These are phyloP conservation scores for Brassica napus DNA, from an alignment of 345 rosid species.

Conservation along the genomic window Da-Ae NC_063447.1:30950501-30951000, in stretches of 20 bases:
- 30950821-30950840: constrained; percentile 10
- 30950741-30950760: constrained; percentile 30
- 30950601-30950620: constrained; percentile 9
- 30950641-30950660: background rate
- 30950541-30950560: constrained; percentile 10
- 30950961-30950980: background rate
- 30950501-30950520: constrained; percentile 28
- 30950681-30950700: constrained; percentile 1
- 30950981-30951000: background rate
- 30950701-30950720: constrained; percentile 26
- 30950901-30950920: background rate
- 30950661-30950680: background rate
- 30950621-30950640: constrained; percentile 16
- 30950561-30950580: constrained; percentile 33
- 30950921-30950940: background rate
- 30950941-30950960: background rate
- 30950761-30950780: constrained; percentile 15
- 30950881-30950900: constrained; percentile 17
- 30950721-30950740: constrained; percentile 34
- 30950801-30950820: constrained; percentile 27
- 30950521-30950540: constrained; percentile 6
- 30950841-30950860: constrained; percentile 4
- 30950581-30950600: background rate
- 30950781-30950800: background rate
- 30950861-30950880: constrained; percentile 10